Evolutionary conservation across 768 basidiomycete species (phyloP).

Genomic region (Mycena crocata): DNA sequence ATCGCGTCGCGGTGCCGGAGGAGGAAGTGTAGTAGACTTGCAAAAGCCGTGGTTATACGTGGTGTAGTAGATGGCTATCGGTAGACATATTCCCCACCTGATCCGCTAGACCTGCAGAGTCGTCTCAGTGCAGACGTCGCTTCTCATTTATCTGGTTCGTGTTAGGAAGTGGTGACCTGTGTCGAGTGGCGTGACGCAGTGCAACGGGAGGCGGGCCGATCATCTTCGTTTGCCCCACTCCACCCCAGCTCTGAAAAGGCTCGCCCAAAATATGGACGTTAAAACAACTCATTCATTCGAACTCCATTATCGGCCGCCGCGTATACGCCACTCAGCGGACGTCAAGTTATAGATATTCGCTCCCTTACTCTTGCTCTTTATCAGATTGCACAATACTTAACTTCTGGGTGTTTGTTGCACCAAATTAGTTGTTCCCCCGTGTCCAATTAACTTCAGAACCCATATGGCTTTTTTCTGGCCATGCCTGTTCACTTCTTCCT

Average conservation of each 20-base stretch:
- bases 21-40: neutral
- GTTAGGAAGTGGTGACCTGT: constrained; percentile 7
- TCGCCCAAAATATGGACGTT: too few species aligned
- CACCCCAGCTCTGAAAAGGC: neutral
- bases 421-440: constrained; percentile 12
- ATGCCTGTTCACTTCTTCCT: constrained; percentile 20
- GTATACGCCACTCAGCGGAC: too few species aligned
- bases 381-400: neutral
- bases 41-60: neutral
- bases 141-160: constrained; percentile 18
- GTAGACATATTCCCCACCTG: constrained; percentile 23
- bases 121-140: constrained; percentile 1
- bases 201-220: neutral
- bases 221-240: neutral
- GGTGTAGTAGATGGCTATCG: constrained; percentile 1
- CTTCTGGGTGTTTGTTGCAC: neutral
- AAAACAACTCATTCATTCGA: too few species aligned
- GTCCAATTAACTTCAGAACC: constrained; percentile 16
- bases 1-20: neutral
- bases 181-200: too few species aligned
- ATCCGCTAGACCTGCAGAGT: constrained; percentile 22
- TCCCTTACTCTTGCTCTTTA: neutral
- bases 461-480: constrained; percentile 14
- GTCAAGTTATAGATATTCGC: neutral
- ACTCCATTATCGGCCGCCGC: too few species aligned